Conservation (phyloP, 768 basidiomycete genomes). For the Leccinum subgranulosum region DNA sequence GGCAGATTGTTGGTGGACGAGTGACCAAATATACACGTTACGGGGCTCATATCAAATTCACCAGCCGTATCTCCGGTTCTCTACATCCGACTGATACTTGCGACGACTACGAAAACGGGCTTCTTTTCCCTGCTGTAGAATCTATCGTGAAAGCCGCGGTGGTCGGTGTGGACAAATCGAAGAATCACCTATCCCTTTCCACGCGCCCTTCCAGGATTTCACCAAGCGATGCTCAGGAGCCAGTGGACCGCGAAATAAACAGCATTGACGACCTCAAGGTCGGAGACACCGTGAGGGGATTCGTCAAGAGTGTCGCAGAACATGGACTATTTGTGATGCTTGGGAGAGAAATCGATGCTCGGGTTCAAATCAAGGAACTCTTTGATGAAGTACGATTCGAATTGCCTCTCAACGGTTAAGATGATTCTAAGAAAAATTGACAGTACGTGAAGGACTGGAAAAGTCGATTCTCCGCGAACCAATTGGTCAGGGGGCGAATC, state of each 20-base stretch:
- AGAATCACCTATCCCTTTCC: slow-evolving; percentile 74
- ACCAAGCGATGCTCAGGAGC: slow-evolving; percentile 43
- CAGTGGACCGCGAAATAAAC: slow-evolving; percentile 71
- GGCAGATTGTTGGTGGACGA: slow-evolving; percentile 78
- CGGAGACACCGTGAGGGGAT: slow-evolving; percentile 80
- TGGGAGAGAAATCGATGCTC: slow-evolving; percentile 80
- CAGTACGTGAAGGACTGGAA: slow-evolving; percentile 98
- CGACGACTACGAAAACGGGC: slow-evolving; percentile 70
- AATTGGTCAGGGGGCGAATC: slow-evolving; percentile 85
- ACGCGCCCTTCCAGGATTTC: slow-evolving; percentile 71
- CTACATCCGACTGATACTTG: slow-evolving; percentile 78
- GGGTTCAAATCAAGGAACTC: slow-evolving; percentile 90
- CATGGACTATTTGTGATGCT: slow-evolving; percentile 89
- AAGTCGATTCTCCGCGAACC: slow-evolving; percentile 68
- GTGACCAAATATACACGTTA: slow-evolving; percentile 69
- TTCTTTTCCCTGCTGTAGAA: slow-evolving; percentile 57
- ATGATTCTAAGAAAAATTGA: slow-evolving; percentile 12
- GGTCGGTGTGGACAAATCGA: slow-evolving; percentile 61
- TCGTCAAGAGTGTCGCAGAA: slow-evolving; percentile 83
- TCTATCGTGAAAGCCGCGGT: slow-evolving; percentile 70
- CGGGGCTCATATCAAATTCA: slow-evolving; percentile 77
- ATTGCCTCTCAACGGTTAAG: not conserved
- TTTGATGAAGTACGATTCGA: slow-evolving; percentile 67
- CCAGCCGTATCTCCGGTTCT: slow-evolving; percentile 66
- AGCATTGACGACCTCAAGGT: slow-evolving; percentile 58